Percentiles rank a stretch among this genome's conserved stretches.
These are phyloP conservation scores for Beauveria australis DNA, from an alignment of 2,329 filamentous ascomycete species.

Conservation along the genomic window DNA sequence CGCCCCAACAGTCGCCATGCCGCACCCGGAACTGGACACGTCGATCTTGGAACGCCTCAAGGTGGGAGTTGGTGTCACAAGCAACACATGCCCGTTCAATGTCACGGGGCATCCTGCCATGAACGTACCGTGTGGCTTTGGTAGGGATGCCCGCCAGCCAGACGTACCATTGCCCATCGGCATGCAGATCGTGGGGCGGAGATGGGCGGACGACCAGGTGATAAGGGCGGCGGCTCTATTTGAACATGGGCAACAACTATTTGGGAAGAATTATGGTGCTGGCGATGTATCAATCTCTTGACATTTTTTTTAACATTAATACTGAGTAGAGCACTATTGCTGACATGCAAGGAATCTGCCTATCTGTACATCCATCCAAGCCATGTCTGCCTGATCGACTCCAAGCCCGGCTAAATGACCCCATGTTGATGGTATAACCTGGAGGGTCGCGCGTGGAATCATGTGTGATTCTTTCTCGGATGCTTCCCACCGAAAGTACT, in stretches of 20 bases:
- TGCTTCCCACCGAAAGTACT: constrained; percentile 49
- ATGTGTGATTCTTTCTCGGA: constrained; percentile 23
- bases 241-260: not conserved
- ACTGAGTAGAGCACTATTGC: too few species aligned
- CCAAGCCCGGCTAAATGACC: constrained; percentile 29
- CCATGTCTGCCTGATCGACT: constrained; percentile 19
- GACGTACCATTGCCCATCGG: not conserved
- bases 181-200: not conserved
- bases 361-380: constrained; percentile 21
- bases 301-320: too few species aligned
- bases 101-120: not conserved
- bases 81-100: constrained; percentile 41
- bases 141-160: too few species aligned
- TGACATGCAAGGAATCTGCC: too few species aligned
- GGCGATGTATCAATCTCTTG: too few species aligned
- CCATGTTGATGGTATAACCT: constrained; percentile 28
- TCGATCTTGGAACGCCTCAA: constrained; percentile 31
- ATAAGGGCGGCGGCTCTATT: not conserved
- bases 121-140: not conserved
- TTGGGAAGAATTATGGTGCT: too few species aligned
- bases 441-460: constrained; percentile 21
- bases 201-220: not conserved
- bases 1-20: constrained; percentile 35
- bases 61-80: constrained; percentile 35
- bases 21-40: constrained; percentile 15